Evolutionary conservation across 2,329 filamentous ascomycete species (phyloP), one percentile per base, ranked within the genome.

Genomic region (Ophiostoma tasmaniense): DNA sequence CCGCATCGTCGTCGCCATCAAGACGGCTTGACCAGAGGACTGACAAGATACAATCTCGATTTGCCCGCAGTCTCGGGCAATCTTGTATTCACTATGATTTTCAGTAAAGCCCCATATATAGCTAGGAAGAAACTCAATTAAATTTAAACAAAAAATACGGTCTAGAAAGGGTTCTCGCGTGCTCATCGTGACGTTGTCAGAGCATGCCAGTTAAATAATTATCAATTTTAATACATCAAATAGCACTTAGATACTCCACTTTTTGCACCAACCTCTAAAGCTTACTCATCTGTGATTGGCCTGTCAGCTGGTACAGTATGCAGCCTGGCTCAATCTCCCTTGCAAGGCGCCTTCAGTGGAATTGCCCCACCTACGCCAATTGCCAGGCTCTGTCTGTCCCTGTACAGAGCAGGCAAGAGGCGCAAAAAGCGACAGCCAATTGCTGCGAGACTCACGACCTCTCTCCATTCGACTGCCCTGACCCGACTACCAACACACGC

Each of bases 371-470:
- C 59, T 28, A 62, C 17, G 13, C 28, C 59, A 30, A n/a, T 20
- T 20, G 59, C 59, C 59, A 62, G 59, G 25, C 59, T 35, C 30
- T 62, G 50, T 55, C 42, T 45, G 42, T 45, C 42, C 42, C 42
- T 28, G 52, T 59, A 52, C 45, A 22, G 17, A 52, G 45, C 14
- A 30, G 30, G 30, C 28, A 62, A 62, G 55, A 35, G 59, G 59
- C 59, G 59, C 59, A 62, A 62, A 62, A 62, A 62, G 59, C 59
- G 59, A 62, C 59, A 62, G 59, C 59, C 59, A 62, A 37, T 62
- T 62, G 59, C 28, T 62, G n/a, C 42, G 42, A 45, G 22, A 55
- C 14, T 35, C 59, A 62, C 30, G 30, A 20, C 59, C 28, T 62
- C 59, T 35, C 3, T 62, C 28, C n/a, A 25, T 55, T 45, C 20